Evolutionary conservation across 345 rosid species (phyloP), one percentile per base, ranked within the genome.

Genomic region (Lepidium sativum): DNA sequence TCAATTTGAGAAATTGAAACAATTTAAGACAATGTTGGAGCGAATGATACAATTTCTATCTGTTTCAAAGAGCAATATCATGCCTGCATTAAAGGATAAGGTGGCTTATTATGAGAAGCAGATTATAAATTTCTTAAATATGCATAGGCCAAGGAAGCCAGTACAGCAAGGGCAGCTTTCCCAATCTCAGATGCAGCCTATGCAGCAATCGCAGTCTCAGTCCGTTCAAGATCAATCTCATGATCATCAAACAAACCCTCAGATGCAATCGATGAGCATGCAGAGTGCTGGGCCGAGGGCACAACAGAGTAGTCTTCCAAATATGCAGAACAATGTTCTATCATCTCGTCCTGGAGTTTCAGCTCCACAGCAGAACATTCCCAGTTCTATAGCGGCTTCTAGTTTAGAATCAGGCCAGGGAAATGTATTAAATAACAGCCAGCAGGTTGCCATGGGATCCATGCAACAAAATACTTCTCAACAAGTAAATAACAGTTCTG

Each of bases 401-500:
- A 84, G 65, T 71, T 25, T 83, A 77, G 96, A 87, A 73, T 72
- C 97, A 38, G 86, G 81, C 57, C 97, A 83, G 69, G 94, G 89
- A 50, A 89, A 78, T 81, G 72, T 83, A 35, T 15, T 84, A 72
- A 75, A 73, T 58, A 76, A 86, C 52, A 31, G 82, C 77, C 96
- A 82, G 81, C 92, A 83, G 79, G 84, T 74, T 69, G 60, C 80
- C 64, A 63, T 81, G 38, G 88, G 94, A 47, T 74, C 94, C 60
- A 58, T 85, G 59, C 96, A 78, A 68, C 95, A 86, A 78, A 87
- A 81, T 81, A 49, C 80, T 71, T 53, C 87, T 48, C 95, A 89
- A 63, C 95, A 83, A 63, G 77, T 81, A 65, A 89, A 75, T 50
- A 70, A 79, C 39, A 77, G 75, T 68, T 64, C 83, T 69, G 70